Conservation (phyloP, 2,329 filamentous ascomycete species). For the Pezicula carpinea region DNA sequence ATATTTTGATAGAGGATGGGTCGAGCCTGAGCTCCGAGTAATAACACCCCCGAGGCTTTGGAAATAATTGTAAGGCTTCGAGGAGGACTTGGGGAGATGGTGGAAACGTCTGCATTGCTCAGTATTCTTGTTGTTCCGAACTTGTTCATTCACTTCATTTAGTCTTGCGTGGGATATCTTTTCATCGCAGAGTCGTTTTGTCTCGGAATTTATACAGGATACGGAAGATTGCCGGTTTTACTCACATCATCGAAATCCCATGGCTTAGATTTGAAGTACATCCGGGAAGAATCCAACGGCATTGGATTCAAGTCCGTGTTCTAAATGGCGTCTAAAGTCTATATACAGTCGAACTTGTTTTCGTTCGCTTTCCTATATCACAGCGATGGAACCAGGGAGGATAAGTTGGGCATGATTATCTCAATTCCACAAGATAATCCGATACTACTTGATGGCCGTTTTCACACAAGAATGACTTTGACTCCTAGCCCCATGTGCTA, state of each 20-base stretch:
- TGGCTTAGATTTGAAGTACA: background rate
- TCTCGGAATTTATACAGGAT: background rate
- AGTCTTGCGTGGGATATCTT: background rate
- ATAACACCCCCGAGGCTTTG: background rate
- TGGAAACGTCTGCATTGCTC: background rate
- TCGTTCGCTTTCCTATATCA: conserved; percentile 8
- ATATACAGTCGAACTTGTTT: conserved; percentile 16
- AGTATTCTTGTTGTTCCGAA: background rate
- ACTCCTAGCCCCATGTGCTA: conserved; percentile 2
- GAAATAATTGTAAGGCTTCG: background rate
- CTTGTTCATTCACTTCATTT: background rate
- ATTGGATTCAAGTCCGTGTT: conserved; percentile 33
- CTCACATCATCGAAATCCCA: background rate
- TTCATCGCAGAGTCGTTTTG: background rate
- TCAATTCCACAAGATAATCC: conserved; percentile 7
- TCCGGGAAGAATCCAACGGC: conserved; percentile 19
- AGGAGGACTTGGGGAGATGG: background rate
- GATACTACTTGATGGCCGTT: conserved; percentile 1
- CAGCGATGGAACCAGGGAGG: background rate
- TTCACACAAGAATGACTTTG: conserved; percentile 10
- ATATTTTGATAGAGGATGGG: background rate
- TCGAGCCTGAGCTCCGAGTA: background rate
- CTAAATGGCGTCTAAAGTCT: conserved; percentile 27
- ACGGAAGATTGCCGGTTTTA: background rate
- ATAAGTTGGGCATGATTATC: conserved; percentile 9